phyloP scores from a whole-genome alignment of 1,284 basidiomycete genomes.

The Ustilago bromivora region DNA sequence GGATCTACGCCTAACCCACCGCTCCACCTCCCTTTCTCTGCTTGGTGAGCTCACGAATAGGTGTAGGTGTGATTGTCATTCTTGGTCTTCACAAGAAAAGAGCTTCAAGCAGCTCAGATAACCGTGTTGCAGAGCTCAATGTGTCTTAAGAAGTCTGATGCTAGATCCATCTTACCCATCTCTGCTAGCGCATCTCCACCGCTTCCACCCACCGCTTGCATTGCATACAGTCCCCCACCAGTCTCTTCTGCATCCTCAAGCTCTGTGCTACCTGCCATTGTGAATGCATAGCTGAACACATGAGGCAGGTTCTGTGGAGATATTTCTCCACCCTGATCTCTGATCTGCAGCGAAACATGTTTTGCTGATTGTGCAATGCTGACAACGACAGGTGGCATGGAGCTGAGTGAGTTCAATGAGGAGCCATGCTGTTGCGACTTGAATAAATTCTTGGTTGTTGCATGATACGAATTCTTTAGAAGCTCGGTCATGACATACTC shows the following conservation, averaged over 20 bases:
- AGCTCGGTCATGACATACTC: slow-evolving; percentile 80
- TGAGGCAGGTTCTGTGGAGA: slow-evolving; percentile 79
- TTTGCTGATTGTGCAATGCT: slow-evolving; percentile 76
- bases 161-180: slow-evolving; percentile 77
- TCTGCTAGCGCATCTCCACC: slow-evolving; percentile 75
- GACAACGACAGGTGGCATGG: slow-evolving; percentile 75
- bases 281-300: slow-evolving; percentile 91
- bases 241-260: slow-evolving; percentile 75
- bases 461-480: slow-evolving; percentile 87
- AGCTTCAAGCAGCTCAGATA: slow-evolving; percentile 18
- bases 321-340: slow-evolving; percentile 88
- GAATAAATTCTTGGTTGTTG: slow-evolving; percentile 73
- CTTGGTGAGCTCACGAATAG: no score
- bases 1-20: slow-evolving; percentile 27
- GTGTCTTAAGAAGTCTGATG: slow-evolving; percentile 73
- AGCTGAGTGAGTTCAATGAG: slow-evolving; percentile 39
- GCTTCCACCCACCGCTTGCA: slow-evolving; percentile 73
- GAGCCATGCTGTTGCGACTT: slow-evolving; percentile 41
- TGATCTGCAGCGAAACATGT: slow-evolving; percentile 81
- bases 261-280: slow-evolving; percentile 77
- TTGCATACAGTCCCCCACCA: slow-evolving; percentile 79
- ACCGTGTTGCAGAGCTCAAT: slow-evolving; percentile 55
- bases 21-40: background rate
- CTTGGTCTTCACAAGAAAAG: no score
- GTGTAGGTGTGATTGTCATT: no score